Percentiles rank a stretch among this genome's conserved stretches.
Evolutionary conservation across 1,139 yeast genomes (phyloP).

Genomic region (Taiozyma sp.): DNA sequence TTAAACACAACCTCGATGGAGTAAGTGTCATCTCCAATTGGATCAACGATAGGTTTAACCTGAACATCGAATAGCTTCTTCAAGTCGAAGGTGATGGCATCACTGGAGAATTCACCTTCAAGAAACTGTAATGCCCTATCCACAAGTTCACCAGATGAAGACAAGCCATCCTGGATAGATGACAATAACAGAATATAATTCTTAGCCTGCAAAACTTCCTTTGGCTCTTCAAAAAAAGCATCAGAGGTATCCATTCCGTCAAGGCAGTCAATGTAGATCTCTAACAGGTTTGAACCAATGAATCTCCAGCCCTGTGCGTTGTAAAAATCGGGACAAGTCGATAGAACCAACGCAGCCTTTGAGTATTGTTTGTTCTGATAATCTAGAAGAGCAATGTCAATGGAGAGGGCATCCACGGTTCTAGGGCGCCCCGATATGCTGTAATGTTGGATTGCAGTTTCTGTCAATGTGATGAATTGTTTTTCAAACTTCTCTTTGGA

Average conservation of each 20-base stretch:
- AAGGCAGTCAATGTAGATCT: slow-evolving; percentile 66
- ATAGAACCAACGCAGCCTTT: slow-evolving; percentile 58
- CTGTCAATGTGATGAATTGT: slow-evolving; percentile 25
- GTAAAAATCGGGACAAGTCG: slow-evolving; percentile 66
- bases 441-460: slow-evolving; percentile 28
- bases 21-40: slow-evolving; percentile 4
- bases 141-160: not conserved
- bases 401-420: slow-evolving; percentile 67
- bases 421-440: slow-evolving; percentile 35
- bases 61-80: slow-evolving; percentile 6
- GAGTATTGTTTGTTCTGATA: slow-evolving; percentile 54
- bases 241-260: slow-evolving; percentile 35
- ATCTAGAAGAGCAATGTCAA: slow-evolving; percentile 76
- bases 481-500: slow-evolving; percentile 26
- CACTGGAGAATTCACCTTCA: not conserved
- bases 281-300: slow-evolving; percentile 62
- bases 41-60: not conserved
- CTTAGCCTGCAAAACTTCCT: slow-evolving; percentile 8
- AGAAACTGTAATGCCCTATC: slow-evolving; percentile 3
- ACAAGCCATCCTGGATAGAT: slow-evolving; percentile 2
- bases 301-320: slow-evolving; percentile 68
- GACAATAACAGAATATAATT: slow-evolving; percentile 13
- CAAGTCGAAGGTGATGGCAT: slow-evolving; percentile 5
- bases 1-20: not conserved
- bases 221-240: slow-evolving; percentile 12